These are phyloP conservation scores for Neoboletus brunneissimus DNA, from an alignment of 768 basidiomycete species.

Conservation along the genomic window DNA sequence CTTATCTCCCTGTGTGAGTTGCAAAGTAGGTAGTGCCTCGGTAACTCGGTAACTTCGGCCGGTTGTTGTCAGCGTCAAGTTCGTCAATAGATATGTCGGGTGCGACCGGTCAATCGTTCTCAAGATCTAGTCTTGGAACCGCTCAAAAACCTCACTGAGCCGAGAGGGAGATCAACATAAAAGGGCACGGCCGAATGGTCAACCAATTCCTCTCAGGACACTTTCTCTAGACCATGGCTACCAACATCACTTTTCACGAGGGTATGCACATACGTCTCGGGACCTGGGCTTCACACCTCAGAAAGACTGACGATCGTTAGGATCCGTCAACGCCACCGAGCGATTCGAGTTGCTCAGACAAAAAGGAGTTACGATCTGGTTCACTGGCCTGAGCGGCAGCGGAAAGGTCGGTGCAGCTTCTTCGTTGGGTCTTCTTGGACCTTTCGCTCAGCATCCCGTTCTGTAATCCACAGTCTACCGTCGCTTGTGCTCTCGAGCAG, in stretches of 20 bases:
- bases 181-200: conserved; percentile 1
- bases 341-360: conserved; percentile 69
- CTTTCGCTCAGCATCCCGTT: not conserved
- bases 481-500: conserved; percentile 95
- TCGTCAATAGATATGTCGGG: not conserved
- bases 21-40: not conserved
- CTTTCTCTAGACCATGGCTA: conserved; percentile 28
- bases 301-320: conserved; percentile 36
- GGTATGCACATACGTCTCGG: conserved; percentile 36
- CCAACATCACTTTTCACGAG: conserved; percentile 67
- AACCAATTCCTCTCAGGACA: not conserved
- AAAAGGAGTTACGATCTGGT: conserved; percentile 90
- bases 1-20: not conserved
- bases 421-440: not conserved
- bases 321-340: conserved; percentile 68
- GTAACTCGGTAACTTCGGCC: conserved; percentile 22
- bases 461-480: conserved; percentile 68
- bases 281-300: not conserved
- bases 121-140: conserved; percentile 2
- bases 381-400: conserved; percentile 93
- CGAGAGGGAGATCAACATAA: conserved; percentile 4
- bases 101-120: conserved; percentile 8
- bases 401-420: conserved; percentile 65
- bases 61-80: not conserved
- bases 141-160: not conserved